Base-by-base conservation (phyloP, 2,329 filamentous ascomycete species). In the Clarireedia homoeocarpa region DNA sequence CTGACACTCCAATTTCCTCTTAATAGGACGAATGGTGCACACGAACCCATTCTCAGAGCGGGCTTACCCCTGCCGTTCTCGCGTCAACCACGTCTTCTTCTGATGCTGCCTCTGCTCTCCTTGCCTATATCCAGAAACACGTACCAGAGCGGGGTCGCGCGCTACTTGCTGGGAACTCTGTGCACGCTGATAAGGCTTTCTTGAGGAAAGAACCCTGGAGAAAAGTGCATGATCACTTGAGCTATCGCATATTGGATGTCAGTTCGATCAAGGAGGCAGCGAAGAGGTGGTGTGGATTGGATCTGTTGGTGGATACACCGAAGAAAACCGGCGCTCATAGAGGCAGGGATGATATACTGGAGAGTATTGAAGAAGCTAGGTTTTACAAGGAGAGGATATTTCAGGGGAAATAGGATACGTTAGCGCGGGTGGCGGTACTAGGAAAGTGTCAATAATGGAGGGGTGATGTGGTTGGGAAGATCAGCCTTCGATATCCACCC, bases 181-280 rank as follows among this genome's bases (percentile, higher is more conserved):
- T 99, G 26, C 92, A 99, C 69, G 89, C 88, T 3, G 94, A 99
- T 71, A 83, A 84, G 65, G 82, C 83, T 2, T 99, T 99, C 69
- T 76, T 99, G 58, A 77, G 82, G 5, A 81, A 82, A 60, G 78
- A 77, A 56, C 91, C 91, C 0, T 99, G 92, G 71, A 80, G 77
- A 40, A 75, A 77, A 58, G 83, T 96, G 2, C 73, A 89, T 49
- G 81, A 87, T 56, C 83, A 94, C 71, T 75, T 99, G 62, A 88
- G 95, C 72, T 91, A 99, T 72, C 83, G 94, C 15, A 88, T 99
- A 61, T 74, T 97, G 48, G 94, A 99, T 70, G 90, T 97, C 54
- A 96, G 91, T 71, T 81, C 84, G 48, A 82, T 97, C 67, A 97
- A 97, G 74, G 94, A 99, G 75, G 91, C 89, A 23, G 88, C 85